Evolutionary conservation across 2,329 filamentous ascomycete species (phyloP).

Genomic region (Claviceps capensis): DNA sequence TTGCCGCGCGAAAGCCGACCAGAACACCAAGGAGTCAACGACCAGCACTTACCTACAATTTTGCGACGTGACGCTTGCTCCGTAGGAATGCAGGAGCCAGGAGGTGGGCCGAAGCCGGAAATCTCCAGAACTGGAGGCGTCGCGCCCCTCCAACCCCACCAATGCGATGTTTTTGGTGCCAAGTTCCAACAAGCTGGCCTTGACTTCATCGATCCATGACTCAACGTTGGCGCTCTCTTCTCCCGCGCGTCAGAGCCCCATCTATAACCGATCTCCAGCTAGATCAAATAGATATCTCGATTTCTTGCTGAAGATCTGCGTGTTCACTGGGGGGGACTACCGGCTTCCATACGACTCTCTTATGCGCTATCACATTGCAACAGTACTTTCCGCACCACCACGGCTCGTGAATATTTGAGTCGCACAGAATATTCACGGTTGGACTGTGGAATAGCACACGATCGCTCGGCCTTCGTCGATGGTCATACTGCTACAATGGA

Average conservation of each 20-base stretch:
- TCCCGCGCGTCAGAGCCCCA: neutral
- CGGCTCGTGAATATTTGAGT: neutral
- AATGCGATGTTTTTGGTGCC: slow-evolving; percentile 2
- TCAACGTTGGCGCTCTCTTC: neutral
- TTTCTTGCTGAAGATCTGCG: neutral
- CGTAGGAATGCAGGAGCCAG: no score
- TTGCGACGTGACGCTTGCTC: no score
- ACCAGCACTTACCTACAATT: no score
- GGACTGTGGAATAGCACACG: neutral
- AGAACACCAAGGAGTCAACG: no score
- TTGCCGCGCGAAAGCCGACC: no score
- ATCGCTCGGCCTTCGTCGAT: neutral
- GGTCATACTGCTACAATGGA: slow-evolving; percentile 31
- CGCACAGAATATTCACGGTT: neutral
- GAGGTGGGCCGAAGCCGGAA: neutral
- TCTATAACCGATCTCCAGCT: no score
- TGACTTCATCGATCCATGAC: neutral
- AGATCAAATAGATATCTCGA: no score
- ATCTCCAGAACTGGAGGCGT: neutral
- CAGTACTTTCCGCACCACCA: neutral
- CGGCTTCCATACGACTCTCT: neutral
- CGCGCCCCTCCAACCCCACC: slow-evolving; percentile 14
- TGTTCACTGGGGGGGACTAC: neutral
- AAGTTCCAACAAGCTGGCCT: neutral
- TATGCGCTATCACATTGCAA: neutral